Percentiles rank a stretch among this genome's conserved stretches.
Evolutionary conservation across 441 rosid species (phyloP).

Genomic region (Kokia cookei): DNA sequence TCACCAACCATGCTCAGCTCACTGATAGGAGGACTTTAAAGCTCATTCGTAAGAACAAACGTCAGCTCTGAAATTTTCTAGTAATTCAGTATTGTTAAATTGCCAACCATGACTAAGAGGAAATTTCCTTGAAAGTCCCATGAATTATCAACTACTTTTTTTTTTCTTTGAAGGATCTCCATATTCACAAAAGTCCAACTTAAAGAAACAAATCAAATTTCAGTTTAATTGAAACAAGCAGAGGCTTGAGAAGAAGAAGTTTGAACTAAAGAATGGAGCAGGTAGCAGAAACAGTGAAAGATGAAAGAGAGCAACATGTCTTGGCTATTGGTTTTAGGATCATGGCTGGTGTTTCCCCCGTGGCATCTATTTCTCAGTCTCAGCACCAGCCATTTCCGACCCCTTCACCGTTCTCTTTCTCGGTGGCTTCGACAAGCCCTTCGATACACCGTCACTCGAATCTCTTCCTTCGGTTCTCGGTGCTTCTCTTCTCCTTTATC

Average conservation of each 20-base stretch:
- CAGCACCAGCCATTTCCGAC: constrained; percentile 35
- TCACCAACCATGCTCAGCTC: neutral
- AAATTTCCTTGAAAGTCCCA: constrained; percentile 2
- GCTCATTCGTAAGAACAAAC: neutral
- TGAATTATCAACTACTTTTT: neutral
- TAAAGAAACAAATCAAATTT: neutral
- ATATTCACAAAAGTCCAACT: neutral
- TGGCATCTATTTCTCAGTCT: constrained; percentile 14
- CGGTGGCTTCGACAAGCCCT: constrained; percentile 36
- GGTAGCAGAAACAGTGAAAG: constrained; percentile 20
- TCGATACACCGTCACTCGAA: constrained; percentile 20
- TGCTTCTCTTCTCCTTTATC: constrained; percentile 44
- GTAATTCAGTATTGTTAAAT: neutral
- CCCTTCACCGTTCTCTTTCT: constrained; percentile 56
- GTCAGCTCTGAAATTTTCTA: neutral
- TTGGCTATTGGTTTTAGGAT: constrained; percentile 16
- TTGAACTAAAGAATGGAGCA: constrained; percentile 14
- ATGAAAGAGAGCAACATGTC: constrained; percentile 8
- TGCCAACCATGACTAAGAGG: neutral
- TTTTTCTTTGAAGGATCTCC: neutral
- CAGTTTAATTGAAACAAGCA: neutral
- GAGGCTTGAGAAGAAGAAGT: neutral
- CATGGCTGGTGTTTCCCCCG: constrained; percentile 34
- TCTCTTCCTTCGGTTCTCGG: constrained; percentile 45
- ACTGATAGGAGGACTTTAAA: neutral